Base-by-base conservation (phyloP, 768 basidiomycete genomes). In the Leccinum broughii region DNA sequence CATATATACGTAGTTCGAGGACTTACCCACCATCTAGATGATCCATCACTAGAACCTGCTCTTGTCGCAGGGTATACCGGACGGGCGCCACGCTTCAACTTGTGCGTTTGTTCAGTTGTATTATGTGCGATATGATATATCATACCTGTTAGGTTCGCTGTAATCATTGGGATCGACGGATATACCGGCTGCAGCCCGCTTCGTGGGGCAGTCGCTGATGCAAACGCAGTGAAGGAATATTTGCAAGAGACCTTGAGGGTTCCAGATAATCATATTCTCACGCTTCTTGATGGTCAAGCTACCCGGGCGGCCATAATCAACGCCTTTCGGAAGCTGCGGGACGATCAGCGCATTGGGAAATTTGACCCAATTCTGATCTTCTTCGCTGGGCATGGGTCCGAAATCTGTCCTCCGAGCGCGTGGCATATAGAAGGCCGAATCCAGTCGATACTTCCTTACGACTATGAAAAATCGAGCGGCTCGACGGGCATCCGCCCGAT, bases 331-430 rank as follows among this genome's bases (percentile, higher is more conserved):
- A 10, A 51, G 2, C 70, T 82, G 57, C 41, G 26, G 6, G 48
- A 55, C 9, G 64, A 79, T 7, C 54, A 58, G 6, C 66, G 70
- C 20, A 70, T 73, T 28, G 48, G 58, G 0, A 54, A 71, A 20
- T 66, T 71, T 5, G 72, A 74, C 46, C 69, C 75, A 4, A 77
- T 81, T 30, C 52, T 80, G 37, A 76, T 81, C 37, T 82, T 75
- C 61, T 82, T 72, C 54, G 75, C 80, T 10, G 81, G 80, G 10
- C 81, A 82, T 52, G 81, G 81, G 26, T 69, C 74, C 3, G 66
- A 76, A 28, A 62, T 68, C 7, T 37, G 63, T 1, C 71, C 72
- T 52, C 80, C 80, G 0, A n/a, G 3, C 4, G 51, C 22, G 4
- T 74, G 74, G 53, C 37, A 15, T 35, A 20, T 51, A 0, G 67